Evolutionary conservation across 1,284 basidiomycete species (phyloP).

Genomic region (Naganishia sp.): DNA sequence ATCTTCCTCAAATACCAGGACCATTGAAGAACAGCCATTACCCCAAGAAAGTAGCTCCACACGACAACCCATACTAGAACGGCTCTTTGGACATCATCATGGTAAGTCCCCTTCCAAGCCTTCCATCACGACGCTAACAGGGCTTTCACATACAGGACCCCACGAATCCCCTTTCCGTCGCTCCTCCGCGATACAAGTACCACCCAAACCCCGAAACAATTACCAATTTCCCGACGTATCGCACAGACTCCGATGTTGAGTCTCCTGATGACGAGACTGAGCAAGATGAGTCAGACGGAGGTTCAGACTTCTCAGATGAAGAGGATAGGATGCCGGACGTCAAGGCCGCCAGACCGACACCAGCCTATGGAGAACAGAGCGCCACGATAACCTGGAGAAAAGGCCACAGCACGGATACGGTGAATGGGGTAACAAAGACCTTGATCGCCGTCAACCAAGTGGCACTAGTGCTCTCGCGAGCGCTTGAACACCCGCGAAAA

Average conservation of each 20-base stretch:
- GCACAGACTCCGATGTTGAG: constrained; percentile 13
- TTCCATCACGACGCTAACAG: not conserved
- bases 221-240: constrained; percentile 4
- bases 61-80: not conserved
- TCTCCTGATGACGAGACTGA: not conserved
- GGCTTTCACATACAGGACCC: not conserved
- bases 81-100: not conserved
- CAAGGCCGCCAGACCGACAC: not conserved
- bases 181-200: constrained; percentile 25
- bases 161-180: constrained; percentile 24
- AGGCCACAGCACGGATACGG: not conserved
- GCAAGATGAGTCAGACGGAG: constrained; percentile 2
- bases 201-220: constrained; percentile 23
- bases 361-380: not conserved
- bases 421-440: not conserved
- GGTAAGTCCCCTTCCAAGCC: not conserved
- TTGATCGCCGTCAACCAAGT: constrained; percentile 23
- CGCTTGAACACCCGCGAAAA: not conserved
- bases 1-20: not conserved
- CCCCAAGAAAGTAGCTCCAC: not conserved
- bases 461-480: constrained; percentile 9
- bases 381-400: constrained; percentile 4
- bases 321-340: constrained; percentile 21
- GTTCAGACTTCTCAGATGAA: constrained; percentile 23
- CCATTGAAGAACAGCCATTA: too few species aligned